phyloP scores from a whole-genome alignment of 192 early-diverging fungal species.

The Backusella sp. region DNA sequence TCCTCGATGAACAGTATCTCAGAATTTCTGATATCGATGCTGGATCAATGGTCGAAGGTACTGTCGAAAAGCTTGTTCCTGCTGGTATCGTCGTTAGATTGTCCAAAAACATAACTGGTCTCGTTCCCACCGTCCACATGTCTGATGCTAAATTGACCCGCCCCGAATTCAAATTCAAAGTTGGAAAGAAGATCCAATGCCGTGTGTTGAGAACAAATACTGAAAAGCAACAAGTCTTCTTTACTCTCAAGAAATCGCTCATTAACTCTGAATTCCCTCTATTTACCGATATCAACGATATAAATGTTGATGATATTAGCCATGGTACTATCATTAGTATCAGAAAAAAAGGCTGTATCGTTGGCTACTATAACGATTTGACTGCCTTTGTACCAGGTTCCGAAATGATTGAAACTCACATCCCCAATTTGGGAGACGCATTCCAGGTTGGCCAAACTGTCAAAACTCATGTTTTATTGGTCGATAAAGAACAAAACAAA shows the following conservation, averaged over 20 bases:
- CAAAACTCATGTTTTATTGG: constrained; percentile 69
- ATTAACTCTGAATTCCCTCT: constrained; percentile 68
- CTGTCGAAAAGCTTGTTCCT: constrained; percentile 48
- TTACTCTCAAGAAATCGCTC: constrained; percentile 77
- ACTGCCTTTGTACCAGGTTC: constrained; percentile 66
- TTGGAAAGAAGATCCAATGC: constrained; percentile 71
- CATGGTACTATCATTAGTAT: constrained; percentile 65
- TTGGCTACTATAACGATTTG: constrained; percentile 78
- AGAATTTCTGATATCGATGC: constrained; percentile 64
- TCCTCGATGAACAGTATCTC: constrained; percentile 71
- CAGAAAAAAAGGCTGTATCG: constrained; percentile 64
- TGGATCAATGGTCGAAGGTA: constrained; percentile 57
- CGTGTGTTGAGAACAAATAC: constrained; percentile 61
- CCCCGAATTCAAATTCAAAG: constrained; percentile 71
- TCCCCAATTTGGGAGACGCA: constrained; percentile 52
- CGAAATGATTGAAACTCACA: constrained; percentile 52
- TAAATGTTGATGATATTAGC: constrained; percentile 57
- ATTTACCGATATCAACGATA: constrained; percentile 58
- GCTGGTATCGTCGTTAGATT: constrained; percentile 57
- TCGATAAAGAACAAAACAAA: constrained; percentile 52
- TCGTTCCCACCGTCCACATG: constrained; percentile 74
- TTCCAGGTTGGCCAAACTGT: constrained; percentile 75
- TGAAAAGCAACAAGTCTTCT: constrained; percentile 54
- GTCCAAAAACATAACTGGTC: constrained; percentile 60
- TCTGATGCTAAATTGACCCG: constrained; percentile 71